Percentiles rank a stretch among this genome's conserved stretches.
These are phyloP conservation scores for Alnus rubra DNA, from an alignment of 306 rosid genomes.

Conservation along the genomic window DNA sequence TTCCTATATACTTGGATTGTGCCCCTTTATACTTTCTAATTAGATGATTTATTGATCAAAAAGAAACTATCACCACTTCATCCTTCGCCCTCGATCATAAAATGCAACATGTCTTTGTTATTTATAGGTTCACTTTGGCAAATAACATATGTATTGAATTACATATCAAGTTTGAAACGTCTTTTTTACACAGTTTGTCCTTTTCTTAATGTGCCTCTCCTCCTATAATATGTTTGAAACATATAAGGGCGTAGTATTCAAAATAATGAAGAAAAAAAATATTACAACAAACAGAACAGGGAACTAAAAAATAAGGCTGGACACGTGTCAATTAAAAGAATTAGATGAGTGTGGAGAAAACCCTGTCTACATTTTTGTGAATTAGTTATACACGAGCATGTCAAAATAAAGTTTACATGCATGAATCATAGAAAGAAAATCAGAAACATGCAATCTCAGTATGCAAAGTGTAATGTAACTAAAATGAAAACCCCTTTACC, in stretches of 20 bases:
- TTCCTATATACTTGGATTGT: no score
- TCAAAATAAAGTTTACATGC: background rate
- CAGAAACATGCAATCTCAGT: background rate
- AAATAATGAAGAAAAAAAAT: background rate
- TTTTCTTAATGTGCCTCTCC: no score
- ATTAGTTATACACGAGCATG: background rate
- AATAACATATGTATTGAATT: no score
- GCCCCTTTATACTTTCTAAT: no score
- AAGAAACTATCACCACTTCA: no score
- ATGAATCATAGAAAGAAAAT: background rate
- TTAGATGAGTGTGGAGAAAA: background rate
- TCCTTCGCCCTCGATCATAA: no score
- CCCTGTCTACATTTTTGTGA: background rate
- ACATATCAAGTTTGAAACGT: no score
- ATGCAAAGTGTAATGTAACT: background rate
- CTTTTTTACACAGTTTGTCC: no score
- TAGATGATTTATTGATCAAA: no score
- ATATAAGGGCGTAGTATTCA: background rate
- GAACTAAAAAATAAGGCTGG: background rate
- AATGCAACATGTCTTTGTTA: no score
- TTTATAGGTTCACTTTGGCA: no score
- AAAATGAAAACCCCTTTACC: slow-evolving; percentile 46
- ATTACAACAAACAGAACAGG: background rate
- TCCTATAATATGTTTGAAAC: no score
- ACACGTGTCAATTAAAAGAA: background rate